Base-by-base conservation (phyloP, 805 yeast species). In the Nakazawaea populi region DNA sequence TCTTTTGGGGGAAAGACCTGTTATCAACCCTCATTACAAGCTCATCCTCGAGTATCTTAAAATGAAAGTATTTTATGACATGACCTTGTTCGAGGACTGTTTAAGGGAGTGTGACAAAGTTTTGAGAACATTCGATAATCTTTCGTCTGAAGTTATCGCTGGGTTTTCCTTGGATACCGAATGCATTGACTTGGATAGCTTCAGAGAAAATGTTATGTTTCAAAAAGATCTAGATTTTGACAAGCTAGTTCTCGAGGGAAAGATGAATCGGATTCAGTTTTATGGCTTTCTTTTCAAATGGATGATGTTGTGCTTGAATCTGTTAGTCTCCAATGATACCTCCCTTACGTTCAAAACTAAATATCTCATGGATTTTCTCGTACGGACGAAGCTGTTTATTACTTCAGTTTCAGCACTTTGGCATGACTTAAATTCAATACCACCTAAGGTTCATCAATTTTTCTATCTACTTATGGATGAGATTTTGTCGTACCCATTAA, bases 81-180 rank as follows among this genome's bases (percentile, higher is more conserved):
- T 88, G 68, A 74, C 75, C 29, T 73, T 86, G 28, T 64, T 71
- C 29, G 85, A 83, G 30, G 91, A 87, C 48, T 75, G 92, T 0
- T 60, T 84, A 36, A 65, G 62, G 4, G 73, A 76, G 27, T 84
- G 80, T 55, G 75, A 77, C 34, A 70, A 68, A 31, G 57, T 87
- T 5, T 70, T 72, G 14, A 52, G 57, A 1, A 55, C 64, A 6
- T 69, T 70, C 32, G 57, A 62, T 32, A 58, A 51, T 37, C 40
- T 24, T 10, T 38, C 2, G 14, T 37, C 28, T 37, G 56, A 42
- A 34, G 14, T 14, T 42, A 30, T 30, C 5, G 39, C 45, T 24
- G 48, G 30, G 2, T 39, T 54, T 4, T 14, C 32, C 3, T 12
- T 24, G 47, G 41, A 27, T 14, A 14, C 35, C 5, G 12, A 24